Evolutionary conservation across 2,329 filamentous ascomycete genomes (phyloP), one percentile per base, ranked within the genome.

Genomic region (Daldinia sp.): DNA sequence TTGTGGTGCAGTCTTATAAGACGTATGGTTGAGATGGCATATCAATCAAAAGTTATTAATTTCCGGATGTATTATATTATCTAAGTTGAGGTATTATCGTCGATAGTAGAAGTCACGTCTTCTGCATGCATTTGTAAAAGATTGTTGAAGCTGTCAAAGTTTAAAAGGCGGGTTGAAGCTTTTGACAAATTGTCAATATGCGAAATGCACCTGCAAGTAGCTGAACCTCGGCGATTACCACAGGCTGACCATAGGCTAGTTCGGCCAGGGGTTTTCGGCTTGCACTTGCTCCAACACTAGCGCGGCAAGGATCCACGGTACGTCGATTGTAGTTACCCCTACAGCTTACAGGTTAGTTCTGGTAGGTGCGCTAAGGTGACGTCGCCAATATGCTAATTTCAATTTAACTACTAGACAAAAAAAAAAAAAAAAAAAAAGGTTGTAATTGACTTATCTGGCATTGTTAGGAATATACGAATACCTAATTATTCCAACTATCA

Each of bases 161-260:
- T 66, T 46, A 54, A 37, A 61, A 10, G 10, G 15, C 6, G 33
- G n/a, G 15, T 35, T 30, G 23, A 51, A 51, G 46, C 46, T 23
- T 23, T 23, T 23, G 20, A 1, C 20, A 23, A 23, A 23, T 23
- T 33, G 15, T 33, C 20, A 26, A 51, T 51, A 51, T 51, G 46
- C 15, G 15, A 10, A 9, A 51, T 51, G 46, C 46, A 51, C 46
- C 46, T 51, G 46, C 26, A 51, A 51, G 26, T 35, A 48, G 48
- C 28, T 65, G 66, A 42, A 71, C 69, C 69, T 71, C 69, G 69
- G 69, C 66, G 56, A 67, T 65, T 66, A 46, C 57, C 63, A 23
- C 20, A 23, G 20, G 20, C 42, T 46, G n/a, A 44, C 42, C 23
- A 48, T 3, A 44, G 42, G 42, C 42, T 63, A 39, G 48, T 35